Base-by-base conservation (phyloP, 257 asterid species). In the Nyctanthes arbortristis region DNA sequence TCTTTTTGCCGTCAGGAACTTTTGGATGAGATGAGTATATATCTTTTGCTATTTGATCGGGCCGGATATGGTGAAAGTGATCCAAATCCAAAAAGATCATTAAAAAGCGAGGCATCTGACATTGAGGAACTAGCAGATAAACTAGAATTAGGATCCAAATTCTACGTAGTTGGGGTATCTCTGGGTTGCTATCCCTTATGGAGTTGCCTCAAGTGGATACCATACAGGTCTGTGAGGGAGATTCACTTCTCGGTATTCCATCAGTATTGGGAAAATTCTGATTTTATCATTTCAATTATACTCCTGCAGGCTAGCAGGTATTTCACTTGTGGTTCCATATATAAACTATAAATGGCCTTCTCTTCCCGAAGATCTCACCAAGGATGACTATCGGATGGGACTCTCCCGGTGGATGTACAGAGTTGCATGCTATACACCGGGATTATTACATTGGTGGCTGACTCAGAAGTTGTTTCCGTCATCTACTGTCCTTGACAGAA, bases 31-130 rank as follows among this genome's bases (percentile, higher is more conserved):
- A 74, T 89, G 75, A 81, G 84, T 67, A 75, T 93, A 72, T 86
- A 87, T 73, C 61, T 93, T 55, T 64, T 91, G 68, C 67, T 83
- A 52, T 91, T 75, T 36, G 97, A 93, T 68, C 88, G 97, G 71
- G 96, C 99, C 4, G 99, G 99, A 56, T 93, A 93, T 79, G 97
- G 99, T 3, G 96, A 93, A 52, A 93, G 99, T 64, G 96, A 89
- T 78, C 95, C 93, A 37, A 87, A 93, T 73, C 89, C 94, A 27
- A 83, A 79, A 64, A 81, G 96, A 30, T 81, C 97, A 1, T 61
- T 91, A 24, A 91, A 86, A 72, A 93, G 90, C 54, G 96, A 89
- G 69, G 91, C 96, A 9, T 84, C 87, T 22, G 99, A 93, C 75
- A 89, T 93, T 16, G 92, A 91, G 55, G 97, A 93, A 77, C 81